Evolutionary conservation across 129 eudicot genomes (phyloP).

Genomic region (Scalesia atractyloides): DNA sequence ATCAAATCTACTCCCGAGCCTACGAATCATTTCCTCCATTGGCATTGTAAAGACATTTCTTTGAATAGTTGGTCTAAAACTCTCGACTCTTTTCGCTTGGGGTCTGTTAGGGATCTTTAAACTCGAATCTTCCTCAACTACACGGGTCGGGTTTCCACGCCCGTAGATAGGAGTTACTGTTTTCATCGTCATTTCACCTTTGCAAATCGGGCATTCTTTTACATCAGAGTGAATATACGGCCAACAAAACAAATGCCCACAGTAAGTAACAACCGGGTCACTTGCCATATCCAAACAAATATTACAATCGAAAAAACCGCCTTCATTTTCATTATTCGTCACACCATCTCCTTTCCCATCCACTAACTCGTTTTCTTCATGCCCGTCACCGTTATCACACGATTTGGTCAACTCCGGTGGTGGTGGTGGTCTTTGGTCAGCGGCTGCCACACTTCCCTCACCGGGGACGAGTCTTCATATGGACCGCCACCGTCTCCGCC

Average conservation of each 20-base stretch:
- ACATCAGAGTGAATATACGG: constrained; percentile 67
- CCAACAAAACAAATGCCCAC: constrained; percentile 93
- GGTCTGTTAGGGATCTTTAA: constrained; percentile 76
- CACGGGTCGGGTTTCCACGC: constrained; percentile 45
- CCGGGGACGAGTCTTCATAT: constrained; percentile 55
- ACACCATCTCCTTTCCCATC: constrained; percentile 52
- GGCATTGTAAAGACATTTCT: constrained; percentile 65
- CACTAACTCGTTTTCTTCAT: constrained; percentile 26
- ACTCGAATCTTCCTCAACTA: constrained; percentile 47
- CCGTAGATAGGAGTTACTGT: constrained; percentile 79
- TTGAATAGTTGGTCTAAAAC: constrained; percentile 77
- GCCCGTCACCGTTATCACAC: constrained; percentile 37
- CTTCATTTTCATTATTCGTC: constrained; percentile 48
- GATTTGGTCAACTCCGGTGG: constrained; percentile 40
- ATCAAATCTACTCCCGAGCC: constrained; percentile 76
- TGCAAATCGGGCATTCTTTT: constrained; percentile 83
- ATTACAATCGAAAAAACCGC: constrained; percentile 75
- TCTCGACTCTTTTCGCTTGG: constrained; percentile 68
- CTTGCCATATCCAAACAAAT: constrained; percentile 73
- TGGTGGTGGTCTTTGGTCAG: constrained; percentile 26
- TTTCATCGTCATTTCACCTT: constrained; percentile 67
- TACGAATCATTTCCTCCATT: constrained; percentile 88
- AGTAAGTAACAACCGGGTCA: constrained; percentile 82
- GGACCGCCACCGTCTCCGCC: constrained; percentile 65
- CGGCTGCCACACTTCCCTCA: constrained; percentile 75